Evolutionary conservation across 2,329 filamentous ascomycete genomes (phyloP), one percentile per base, ranked within the genome.

Genomic region (Colletotrichum endophyticum): DNA sequence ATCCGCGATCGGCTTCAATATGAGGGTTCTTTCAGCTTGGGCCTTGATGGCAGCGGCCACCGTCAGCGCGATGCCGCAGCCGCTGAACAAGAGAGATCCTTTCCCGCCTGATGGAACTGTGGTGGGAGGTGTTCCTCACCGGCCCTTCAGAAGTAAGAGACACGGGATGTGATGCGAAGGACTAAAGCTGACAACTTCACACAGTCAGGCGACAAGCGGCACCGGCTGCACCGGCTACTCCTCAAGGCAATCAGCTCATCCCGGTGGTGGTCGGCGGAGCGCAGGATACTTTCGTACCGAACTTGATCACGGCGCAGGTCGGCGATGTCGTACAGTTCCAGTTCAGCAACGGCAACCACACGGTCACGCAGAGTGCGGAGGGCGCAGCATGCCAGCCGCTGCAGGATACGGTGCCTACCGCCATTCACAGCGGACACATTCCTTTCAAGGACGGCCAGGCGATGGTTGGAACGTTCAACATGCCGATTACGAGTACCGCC

Each of bases 401-500:
- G 5, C 84, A 86, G 49, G 81, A 80, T 1, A 80, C 79, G 0
- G 80, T 82, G 19, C 69, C 84, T 0, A 79, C 75, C 0, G 85
- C 84, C 1, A 79, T 87, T 0, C 85, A 87, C 72, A 86, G 84
- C 59, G 86, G 86, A 0, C 85, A 87, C 63, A 85, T 87, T 12
- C 85, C 86, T 0, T 87, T 82, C 34, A 5, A 80, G 15, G 82
- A 79, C 9, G 85, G 84, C 0, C 83, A 86, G 68, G 81, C 80
- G 4, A 84, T 80, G 1, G 86, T 87, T 8, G 86, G 86, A 0
- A 87, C 85, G 2, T 91, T 90, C 79, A 88, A 85, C 73, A 84
- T 91, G 80, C 83, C 84, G 13, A 80, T 91, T 22, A 85, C 84
- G 32, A 85, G 83, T 73, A 84, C 85, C 0, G 83, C 86, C 3